These are phyloP conservation scores for Cutaneotrichosporon mucoides DNA, from an alignment of 1,284 basidiomycete species.

Conservation along the genomic window DNA sequence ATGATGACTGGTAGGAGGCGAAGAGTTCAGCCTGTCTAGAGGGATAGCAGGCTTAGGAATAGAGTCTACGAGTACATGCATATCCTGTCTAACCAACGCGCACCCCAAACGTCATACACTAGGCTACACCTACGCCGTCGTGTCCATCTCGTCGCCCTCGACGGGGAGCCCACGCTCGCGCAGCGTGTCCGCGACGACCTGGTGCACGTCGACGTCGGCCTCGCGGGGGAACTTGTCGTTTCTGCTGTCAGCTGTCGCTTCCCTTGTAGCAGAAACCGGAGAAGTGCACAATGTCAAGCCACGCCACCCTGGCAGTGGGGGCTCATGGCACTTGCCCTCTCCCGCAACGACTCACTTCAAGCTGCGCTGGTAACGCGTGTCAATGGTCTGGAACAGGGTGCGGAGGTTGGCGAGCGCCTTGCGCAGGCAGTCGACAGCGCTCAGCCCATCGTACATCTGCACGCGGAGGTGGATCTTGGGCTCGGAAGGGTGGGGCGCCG, in stretches of 20 bases:
- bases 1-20: constrained; percentile 32
- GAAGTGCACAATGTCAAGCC: constrained; percentile 93
- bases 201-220: constrained; percentile 45
- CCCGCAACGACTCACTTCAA: constrained; percentile 47
- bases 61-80: constrained; percentile 6
- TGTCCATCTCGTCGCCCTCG: constrained; percentile 27
- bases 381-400: constrained; percentile 63
- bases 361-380: constrained; percentile 61
- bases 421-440: constrained; percentile 71
- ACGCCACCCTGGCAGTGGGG: too few species aligned
- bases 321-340: too few species aligned
- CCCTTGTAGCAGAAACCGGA: too few species aligned
- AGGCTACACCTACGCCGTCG: constrained; percentile 10
- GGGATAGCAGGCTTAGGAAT: too few species aligned
- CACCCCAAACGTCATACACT: constrained; percentile 21
- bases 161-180: constrained; percentile 29
- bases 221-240: constrained; percentile 41
- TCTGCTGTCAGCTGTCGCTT: constrained; percentile 18
- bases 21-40: too few species aligned
- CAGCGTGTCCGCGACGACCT: constrained; percentile 39
- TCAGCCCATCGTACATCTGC: constrained; percentile 91
- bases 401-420: constrained; percentile 71
- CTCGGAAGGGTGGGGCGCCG: constrained; percentile 93
- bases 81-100: constrained; percentile 1
- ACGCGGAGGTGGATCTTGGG: constrained; percentile 92